phyloP scores from a whole-genome alignment of 257 asterid species.

The Capsicum baccatum region DNA sequence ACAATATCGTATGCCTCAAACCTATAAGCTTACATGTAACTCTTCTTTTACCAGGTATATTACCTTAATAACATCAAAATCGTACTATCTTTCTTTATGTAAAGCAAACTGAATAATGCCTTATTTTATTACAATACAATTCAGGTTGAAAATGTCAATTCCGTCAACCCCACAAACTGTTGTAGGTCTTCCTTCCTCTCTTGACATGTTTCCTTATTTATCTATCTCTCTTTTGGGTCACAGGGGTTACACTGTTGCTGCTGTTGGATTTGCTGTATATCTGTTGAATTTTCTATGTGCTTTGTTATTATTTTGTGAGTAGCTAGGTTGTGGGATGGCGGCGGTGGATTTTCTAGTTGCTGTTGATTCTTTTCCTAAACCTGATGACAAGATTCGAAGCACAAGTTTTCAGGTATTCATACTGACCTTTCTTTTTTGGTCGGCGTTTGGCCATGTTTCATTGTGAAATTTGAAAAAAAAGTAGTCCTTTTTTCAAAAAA shows the following conservation, averaged over 20 bases:
- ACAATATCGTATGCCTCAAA: not conserved
- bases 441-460: no score
- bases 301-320: slow-evolving; percentile 24
- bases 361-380: slow-evolving; percentile 84
- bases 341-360: slow-evolving; percentile 72
- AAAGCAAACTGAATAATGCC: not conserved
- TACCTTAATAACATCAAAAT: not conserved
- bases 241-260: no score
- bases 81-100: not conserved
- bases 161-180: slow-evolving; percentile 3
- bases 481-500: no score
- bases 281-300: no score
- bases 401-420: slow-evolving; percentile 64
- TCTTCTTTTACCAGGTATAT: not conserved
- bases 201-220: not conserved
- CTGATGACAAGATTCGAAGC: slow-evolving; percentile 87
- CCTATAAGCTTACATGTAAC: not conserved
- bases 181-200: not conserved
- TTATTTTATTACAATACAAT: not conserved
- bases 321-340: slow-evolving; percentile 79
- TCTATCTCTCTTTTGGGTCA: no score
- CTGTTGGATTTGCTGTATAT: no score
- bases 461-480: no score
- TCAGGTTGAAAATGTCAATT: slow-evolving; percentile 24
- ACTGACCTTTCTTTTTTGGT: no score